Conservation (phyloP, 176 grass and related monocot species). For the Ensete ventricosum region DNA sequence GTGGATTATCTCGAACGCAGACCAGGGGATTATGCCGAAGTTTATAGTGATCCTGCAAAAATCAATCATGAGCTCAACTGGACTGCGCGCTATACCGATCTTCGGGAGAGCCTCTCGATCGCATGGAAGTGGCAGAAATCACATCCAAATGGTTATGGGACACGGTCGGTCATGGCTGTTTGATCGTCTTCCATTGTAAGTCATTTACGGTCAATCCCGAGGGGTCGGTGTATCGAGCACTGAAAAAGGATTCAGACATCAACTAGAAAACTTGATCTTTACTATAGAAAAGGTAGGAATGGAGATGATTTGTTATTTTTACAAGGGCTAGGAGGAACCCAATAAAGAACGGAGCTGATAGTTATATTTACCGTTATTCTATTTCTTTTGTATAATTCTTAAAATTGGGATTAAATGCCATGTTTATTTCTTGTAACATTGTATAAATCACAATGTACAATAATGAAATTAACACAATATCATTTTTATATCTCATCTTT, state of each 20-base stretch:
- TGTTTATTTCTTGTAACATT: not conserved
- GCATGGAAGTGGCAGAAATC: slow-evolving; percentile 95
- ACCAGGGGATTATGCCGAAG: slow-evolving; percentile 84
- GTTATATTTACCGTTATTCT: not conserved
- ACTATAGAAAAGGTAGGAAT: not conserved
- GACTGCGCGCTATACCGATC: slow-evolving; percentile 71
- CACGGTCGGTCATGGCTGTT: not conserved
- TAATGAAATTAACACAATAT: too few relatives aligned
- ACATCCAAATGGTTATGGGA: slow-evolving; percentile 63
- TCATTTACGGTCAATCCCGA: not conserved
- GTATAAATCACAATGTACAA: too few relatives aligned
- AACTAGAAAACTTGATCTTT: not conserved
- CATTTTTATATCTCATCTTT: too few relatives aligned
- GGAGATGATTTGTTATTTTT: not conserved
- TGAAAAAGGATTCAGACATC: not conserved
- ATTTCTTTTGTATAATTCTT: not conserved
- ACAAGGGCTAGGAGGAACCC: not conserved
- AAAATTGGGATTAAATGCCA: not conserved
- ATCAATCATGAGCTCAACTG: slow-evolving; percentile 70
- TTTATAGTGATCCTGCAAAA: slow-evolving; percentile 87
- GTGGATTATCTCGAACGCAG: slow-evolving; percentile 56
- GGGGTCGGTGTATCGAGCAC: not conserved
- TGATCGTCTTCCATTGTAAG: not conserved
- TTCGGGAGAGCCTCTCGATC: slow-evolving; percentile 61
- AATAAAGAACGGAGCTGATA: not conserved